phyloP scores from a whole-genome alignment of 768 basidiomycete genomes.

The Russula sp. region DNA sequence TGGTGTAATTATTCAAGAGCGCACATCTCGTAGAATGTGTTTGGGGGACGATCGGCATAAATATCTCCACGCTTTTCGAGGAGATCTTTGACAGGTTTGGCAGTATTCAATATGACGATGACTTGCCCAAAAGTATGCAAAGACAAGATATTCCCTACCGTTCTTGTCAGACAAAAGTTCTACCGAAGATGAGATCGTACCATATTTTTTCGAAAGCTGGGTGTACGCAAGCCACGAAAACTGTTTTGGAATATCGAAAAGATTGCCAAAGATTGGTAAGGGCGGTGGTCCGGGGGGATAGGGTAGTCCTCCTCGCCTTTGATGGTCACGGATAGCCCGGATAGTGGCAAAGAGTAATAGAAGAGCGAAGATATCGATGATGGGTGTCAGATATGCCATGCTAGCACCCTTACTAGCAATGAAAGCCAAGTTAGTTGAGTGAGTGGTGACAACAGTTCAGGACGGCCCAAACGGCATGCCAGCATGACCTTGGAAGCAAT shows the following conservation, averaged over 20 bases:
- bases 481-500: no score
- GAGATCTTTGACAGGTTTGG: conserved; percentile 38
- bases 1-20: neutral
- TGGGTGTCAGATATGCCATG: neutral
- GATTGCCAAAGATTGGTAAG: neutral
- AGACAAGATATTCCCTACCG: neutral
- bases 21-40: conserved; percentile 3
- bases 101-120: conserved; percentile 42
- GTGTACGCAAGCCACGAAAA: neutral
- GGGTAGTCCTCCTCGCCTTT: neutral
- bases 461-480: no score
- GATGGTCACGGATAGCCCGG: neutral
- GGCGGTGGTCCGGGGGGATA: conserved; percentile 5
- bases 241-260: neutral
- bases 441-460: no score
- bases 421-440: no score
- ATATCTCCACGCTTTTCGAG: conserved; percentile 46
- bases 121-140: conserved; percentile 37
- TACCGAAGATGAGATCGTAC: neutral
- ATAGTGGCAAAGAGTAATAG: neutral
- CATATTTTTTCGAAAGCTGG: neutral
- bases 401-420: no score
- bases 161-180: neutral
- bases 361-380: neutral
- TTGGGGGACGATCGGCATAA: neutral